Percentiles rank a stretch among this genome's conserved stretches.
Conservation (phyloP, 805 yeast genomes). For the Suhomyces prunicola region DNA sequence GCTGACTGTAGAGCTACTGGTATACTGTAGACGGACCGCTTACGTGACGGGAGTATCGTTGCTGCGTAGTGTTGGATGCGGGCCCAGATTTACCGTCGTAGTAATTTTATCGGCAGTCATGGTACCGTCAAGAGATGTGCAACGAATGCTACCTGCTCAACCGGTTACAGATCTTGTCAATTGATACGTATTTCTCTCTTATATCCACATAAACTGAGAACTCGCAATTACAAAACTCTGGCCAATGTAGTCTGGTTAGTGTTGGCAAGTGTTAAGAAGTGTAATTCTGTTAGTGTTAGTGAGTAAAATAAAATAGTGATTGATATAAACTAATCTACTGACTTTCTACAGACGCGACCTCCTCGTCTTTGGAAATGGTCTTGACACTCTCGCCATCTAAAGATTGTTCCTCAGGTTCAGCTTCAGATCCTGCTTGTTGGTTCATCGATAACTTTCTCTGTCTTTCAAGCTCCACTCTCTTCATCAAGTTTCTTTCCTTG, state of each 20-base stretch:
- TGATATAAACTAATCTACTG: background rate
- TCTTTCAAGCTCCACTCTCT: conserved; percentile 31
- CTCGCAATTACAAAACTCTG: background rate
- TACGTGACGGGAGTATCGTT: background rate
- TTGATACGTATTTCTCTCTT: too few relatives aligned
- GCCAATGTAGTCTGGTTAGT: too few relatives aligned
- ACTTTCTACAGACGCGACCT: background rate
- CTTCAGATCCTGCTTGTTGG: background rate
- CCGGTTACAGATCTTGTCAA: too few relatives aligned
- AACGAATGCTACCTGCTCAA: too few relatives aligned
- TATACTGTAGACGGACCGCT: background rate
- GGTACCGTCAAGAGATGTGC: background rate
- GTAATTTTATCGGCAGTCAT: background rate
- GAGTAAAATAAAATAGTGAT: background rate
- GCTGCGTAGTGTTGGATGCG: background rate
- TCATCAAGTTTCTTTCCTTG: conserved; percentile 55
- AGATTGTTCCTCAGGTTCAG: background rate
- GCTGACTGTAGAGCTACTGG: background rate
- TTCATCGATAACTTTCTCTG: conserved; percentile 7
- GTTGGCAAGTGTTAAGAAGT: too few relatives aligned
- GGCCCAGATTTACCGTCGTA: background rate
- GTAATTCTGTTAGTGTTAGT: too few relatives aligned
- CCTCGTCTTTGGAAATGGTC: background rate
- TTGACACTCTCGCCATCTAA: background rate
- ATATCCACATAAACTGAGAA: too few relatives aligned